Evolutionary conservation across 225 moss, liverwort and hornwort species (phyloP), one percentile per base, ranked within the genome.

Genomic region (Physcomitrellopsis africana): DNA sequence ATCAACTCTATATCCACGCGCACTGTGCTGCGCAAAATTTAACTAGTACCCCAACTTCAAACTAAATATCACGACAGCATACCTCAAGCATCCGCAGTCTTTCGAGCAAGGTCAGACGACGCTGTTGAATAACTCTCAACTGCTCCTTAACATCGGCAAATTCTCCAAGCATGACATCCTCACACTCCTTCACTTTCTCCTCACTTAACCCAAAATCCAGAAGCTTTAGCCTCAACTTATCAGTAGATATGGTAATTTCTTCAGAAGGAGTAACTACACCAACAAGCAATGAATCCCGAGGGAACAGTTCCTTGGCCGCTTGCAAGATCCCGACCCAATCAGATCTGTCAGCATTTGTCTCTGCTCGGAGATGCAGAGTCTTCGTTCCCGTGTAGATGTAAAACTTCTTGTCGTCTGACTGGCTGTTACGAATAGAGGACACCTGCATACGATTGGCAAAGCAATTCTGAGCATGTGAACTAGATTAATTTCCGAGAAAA

Each of bases 321-420:
- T 83, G 92, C 75, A 99, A 77, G 59, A 89, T 72, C 60, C 88
- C 83, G 48, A 86, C 62, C 99, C 99, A 99, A 18, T 83, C 77
- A 54, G 67, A 45, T 74, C 88, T 92, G 75, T 99, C 99, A 45
- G 88, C 88, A 84, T 70, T 91, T 23, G 87, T 81, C 81, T 99
- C 99, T 54, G 93, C 99, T 76, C 93, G 87, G 51, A 99, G 95
- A 69, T 99, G 93, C 65, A 99, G 77, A 43, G 95, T 99, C 81
- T 99, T 99, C 18, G 95, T 95, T 74, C 99, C 99, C 29, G 95
- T 90, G 63, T 95, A 95, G 64, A 99, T 99, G 24, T 99, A 99
- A 61, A 99, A 95, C 81, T 93, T 99, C 79, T 92, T 99, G 19
- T 99, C 99, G 46, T 99, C 99, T 61, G 99, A 95, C 74, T 86